phyloP scores from a whole-genome alignment of 331 rosid genomes.

The Pyracantha coccinea region DNA sequence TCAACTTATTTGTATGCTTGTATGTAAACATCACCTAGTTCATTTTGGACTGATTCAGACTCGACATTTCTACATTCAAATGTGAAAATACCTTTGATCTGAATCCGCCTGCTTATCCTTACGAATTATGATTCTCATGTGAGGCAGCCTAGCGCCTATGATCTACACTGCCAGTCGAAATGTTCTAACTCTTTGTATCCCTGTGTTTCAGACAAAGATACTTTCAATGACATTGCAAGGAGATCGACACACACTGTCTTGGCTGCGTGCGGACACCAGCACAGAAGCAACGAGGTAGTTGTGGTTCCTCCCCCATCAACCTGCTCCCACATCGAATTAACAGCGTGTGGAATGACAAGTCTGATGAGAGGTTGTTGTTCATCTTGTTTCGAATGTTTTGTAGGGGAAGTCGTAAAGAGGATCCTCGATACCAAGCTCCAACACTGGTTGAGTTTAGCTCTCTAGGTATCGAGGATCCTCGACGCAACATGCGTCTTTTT shows the following conservation, averaged over 20 bases:
- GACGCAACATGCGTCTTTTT: slow-evolving; percentile 16
- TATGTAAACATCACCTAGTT: not conserved
- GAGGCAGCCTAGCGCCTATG: not conserved
- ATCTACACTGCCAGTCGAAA: not conserved
- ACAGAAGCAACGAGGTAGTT: slow-evolving; percentile 45
- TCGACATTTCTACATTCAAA: not conserved
- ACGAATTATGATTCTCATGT: not conserved
- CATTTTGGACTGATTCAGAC: not conserved
- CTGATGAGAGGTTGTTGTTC: slow-evolving; percentile 72
- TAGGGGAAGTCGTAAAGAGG: slow-evolving; percentile 56
- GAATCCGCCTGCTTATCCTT: not conserved
- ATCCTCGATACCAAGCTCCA: slow-evolving; percentile 40
- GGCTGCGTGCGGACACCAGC: slow-evolving; percentile 71
- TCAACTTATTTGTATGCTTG: slow-evolving; percentile 1
- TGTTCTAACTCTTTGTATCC: slow-evolving; percentile 16
- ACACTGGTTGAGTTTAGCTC: slow-evolving; percentile 57
- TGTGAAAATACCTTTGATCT: not conserved
- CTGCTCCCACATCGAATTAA: slow-evolving; percentile 69
- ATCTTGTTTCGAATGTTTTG: slow-evolving; percentile 66
- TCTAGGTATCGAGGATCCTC: slow-evolving; percentile 24
- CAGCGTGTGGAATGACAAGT: slow-evolving; percentile 42
- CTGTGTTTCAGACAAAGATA: slow-evolving; percentile 40
- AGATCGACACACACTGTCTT: slow-evolving; percentile 57
- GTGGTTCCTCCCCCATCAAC: slow-evolving; percentile 50
- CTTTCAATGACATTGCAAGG: slow-evolving; percentile 41